Evolutionary conservation across 257 asterid species (phyloP).

Genomic region (Solanum peruvianum): DNA sequence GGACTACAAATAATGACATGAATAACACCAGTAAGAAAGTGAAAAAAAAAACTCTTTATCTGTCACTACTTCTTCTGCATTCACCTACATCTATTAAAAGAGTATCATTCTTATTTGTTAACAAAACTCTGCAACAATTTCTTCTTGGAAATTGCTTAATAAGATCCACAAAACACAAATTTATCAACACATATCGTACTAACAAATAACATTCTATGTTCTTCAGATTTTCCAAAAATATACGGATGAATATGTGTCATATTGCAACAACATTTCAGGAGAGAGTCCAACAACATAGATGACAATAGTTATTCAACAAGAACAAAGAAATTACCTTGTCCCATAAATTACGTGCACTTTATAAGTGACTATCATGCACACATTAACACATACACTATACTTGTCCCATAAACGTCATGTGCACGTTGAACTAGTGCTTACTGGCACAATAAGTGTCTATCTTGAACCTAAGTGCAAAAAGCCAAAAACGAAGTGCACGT

Average conservation of each 20-base stretch:
- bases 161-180: background rate
- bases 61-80: constrained; percentile 8
- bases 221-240: background rate
- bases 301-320: background rate
- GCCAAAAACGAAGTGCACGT: no score
- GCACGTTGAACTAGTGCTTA: no score
- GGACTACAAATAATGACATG: background rate
- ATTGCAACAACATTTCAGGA: background rate
- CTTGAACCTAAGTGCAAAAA: no score
- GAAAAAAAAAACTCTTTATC: background rate
- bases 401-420: no score
- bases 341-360: constrained; percentile 9
- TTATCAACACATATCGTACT: background rate
- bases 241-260: background rate
- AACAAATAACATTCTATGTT: background rate
- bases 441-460: no score
- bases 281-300: background rate
- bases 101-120: constrained; percentile 15
- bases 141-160: constrained; percentile 27
- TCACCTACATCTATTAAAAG: constrained; percentile 24
- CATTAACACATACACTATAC: no score
- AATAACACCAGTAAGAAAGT: background rate
- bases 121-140: constrained; percentile 33
- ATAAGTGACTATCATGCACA: no score
- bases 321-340: constrained; percentile 12